A percentile compares a stretch with the other conserved stretches of the same genome.
phyloP scores from a whole-genome alignment of 306 rosid species.

The Lathyrus aphaca region DNA sequence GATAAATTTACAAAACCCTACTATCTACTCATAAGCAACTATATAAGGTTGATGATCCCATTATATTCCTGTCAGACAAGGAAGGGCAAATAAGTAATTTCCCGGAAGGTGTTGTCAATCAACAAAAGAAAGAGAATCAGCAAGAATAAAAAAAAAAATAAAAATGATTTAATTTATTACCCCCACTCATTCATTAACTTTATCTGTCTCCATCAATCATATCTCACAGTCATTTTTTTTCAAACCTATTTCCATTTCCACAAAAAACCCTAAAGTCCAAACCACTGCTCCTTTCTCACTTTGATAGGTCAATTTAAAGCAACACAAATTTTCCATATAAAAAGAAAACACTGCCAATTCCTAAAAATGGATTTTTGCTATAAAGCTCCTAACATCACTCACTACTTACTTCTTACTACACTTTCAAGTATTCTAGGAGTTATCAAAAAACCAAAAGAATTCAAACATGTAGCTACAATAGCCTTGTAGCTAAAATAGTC shows the following conservation, averaged over 20 bases:
- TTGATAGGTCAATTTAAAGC: constrained; percentile 35
- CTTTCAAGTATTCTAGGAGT: constrained; percentile 64
- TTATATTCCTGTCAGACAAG: constrained; percentile 18
- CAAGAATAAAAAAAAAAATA: constrained; percentile 49
- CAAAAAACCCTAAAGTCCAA: constrained; percentile 57
- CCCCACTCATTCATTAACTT: constrained; percentile 43
- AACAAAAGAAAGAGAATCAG: constrained; percentile 50
- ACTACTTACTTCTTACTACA: constrained; percentile 19
- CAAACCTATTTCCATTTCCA: constrained; percentile 59
- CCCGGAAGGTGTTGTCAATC: constrained; percentile 58
- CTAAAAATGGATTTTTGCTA: constrained; percentile 37
- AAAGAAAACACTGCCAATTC: constrained; percentile 35
- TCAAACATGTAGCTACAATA: constrained; percentile 41
- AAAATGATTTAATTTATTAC: constrained; percentile 10
- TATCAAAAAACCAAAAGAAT: constrained; percentile 53
- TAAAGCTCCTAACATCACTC: constrained; percentile 37
- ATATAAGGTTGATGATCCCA: constrained; percentile 8
- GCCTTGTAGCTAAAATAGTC: constrained; percentile 20
- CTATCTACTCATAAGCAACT: constrained; percentile 9
- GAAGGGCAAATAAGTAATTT: constrained; percentile 6
- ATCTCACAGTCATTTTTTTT: constrained; percentile 45
- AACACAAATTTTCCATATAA: neutral
- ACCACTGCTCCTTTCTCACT: constrained; percentile 42
- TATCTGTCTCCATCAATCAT: constrained; percentile 66
- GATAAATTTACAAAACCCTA: neutral